Percentiles rank a stretch among this genome's conserved stretches.
phyloP scores from a whole-genome alignment of 2,329 filamentous ascomycete genomes.

The Colletotrichum truncatum region DNA sequence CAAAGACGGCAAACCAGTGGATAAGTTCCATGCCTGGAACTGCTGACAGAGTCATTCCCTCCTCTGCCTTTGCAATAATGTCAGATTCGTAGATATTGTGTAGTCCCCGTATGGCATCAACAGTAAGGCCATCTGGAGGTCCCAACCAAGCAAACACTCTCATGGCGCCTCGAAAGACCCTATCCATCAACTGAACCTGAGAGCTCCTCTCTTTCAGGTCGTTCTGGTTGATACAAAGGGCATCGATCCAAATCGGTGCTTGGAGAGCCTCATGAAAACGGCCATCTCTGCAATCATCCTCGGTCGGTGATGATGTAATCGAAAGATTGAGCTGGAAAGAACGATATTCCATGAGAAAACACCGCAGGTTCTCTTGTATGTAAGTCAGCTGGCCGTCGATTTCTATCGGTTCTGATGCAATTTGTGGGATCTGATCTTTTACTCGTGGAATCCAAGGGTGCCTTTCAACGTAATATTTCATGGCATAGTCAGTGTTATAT shows the following conservation, averaged over 20 bases:
- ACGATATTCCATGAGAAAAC: background rate
- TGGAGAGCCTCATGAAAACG: background rate
- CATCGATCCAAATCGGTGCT: background rate
- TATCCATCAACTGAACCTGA: background rate
- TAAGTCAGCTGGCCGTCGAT: fast-evolving
- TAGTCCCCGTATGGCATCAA: background rate
- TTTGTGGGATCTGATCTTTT: background rate
- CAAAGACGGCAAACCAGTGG: background rate
- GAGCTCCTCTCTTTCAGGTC: background rate
- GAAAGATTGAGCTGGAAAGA: background rate
- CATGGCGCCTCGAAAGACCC: background rate
- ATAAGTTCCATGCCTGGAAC: background rate
- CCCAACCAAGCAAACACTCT: background rate
- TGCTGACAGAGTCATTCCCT: background rate
- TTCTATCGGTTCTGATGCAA: background rate
- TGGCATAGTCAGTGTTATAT: background rate
- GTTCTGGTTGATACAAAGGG: background rate
- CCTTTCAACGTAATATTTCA: background rate
- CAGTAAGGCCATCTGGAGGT: background rate
- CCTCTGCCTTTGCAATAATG: background rate
- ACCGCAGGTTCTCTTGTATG: background rate
- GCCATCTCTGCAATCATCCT: background rate
- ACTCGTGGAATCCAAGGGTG: background rate
- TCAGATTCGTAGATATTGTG: background rate
- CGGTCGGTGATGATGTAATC: too few species aligned